Evolutionary conservation across 1,284 basidiomycete species (phyloP), one percentile per base, ranked within the genome.

Genomic region (Cryptococcus sp.): DNA sequence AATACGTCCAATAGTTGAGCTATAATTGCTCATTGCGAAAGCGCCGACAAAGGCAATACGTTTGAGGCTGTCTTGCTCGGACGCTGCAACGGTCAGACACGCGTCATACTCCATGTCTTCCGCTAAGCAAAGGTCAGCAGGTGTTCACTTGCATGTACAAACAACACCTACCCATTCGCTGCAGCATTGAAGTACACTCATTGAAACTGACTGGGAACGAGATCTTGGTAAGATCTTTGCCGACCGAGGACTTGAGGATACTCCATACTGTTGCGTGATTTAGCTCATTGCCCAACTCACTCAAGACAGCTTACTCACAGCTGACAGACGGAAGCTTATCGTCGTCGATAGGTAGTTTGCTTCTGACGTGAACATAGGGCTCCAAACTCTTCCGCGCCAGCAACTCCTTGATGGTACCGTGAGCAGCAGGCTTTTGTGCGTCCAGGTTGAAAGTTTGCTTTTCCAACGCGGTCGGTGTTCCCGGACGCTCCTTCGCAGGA

Each of bases 1-100:
- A 59, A 96, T 93, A 40, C 93, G 85, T 3, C 91, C 91, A 65
- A 96, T 92, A 0, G 95, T 98, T 26, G 91, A 93, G 13, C 91
- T 93, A 79, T 99, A 98, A 80, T 98, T 98, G 43, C 89, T 92
- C 91, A 96, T 96, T 2, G 93, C 95, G 77, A 98, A 99, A 0
- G 93, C 95, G 13, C 90, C 93, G 3, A 99, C 93, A 70, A 88
- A 99, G 0, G 93, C 93, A 57, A 97, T 86, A 7, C 95, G 86
- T 57, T 87, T 85, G 48, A 89, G 83, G 6, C 91, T 86, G 70
- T 96, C 91, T 38, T 77, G 73, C 71, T 95, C 89, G 51, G 81
- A 80, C 1, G 86, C 85, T 13, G 95, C 95, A 3, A 72, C 67
- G 82, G 90, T 83, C 67, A 92, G 79, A 69, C 93, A 95, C 67